Conservation (phyloP, 805 yeast species). For the Yarrowia keelungensis region DNA sequence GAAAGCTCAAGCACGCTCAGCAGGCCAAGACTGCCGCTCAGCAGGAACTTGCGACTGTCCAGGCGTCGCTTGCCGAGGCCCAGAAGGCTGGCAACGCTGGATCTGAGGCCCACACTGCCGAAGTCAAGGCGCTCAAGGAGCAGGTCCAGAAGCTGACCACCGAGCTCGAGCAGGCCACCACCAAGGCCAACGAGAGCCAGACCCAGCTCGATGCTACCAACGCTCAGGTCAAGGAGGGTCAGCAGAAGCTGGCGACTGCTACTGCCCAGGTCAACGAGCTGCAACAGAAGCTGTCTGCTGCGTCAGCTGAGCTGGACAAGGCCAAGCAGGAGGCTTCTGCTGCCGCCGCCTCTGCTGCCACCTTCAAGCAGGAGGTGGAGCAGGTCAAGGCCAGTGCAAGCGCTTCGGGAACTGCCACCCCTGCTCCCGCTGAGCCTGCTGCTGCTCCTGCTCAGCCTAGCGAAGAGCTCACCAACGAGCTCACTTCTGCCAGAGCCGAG, state of each 20-base stretch:
- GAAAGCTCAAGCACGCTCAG: slow-evolving; percentile 29
- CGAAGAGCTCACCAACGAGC: not conserved
- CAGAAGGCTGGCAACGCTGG: slow-evolving; percentile 9
- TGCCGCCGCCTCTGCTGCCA: not conserved
- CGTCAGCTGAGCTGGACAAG: slow-evolving; percentile 8
- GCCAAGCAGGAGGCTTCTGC: slow-evolving; percentile 2
- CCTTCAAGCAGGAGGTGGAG: not conserved
- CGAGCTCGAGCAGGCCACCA: slow-evolving; percentile 27
- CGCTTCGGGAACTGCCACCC: too few relatives aligned
- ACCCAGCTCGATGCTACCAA: slow-evolving; percentile 39
- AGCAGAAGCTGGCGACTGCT: slow-evolving; percentile 44
- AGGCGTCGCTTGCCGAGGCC: slow-evolving; percentile 13
- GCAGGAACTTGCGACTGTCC: slow-evolving; percentile 19
- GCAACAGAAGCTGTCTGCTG: slow-evolving; percentile 40
- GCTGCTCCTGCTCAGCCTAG: not conserved
- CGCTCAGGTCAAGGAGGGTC: slow-evolving; percentile 42
- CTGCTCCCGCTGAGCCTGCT: not conserved
- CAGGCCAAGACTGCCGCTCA: not conserved
- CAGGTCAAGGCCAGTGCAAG: too few relatives aligned
- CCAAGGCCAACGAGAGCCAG: slow-evolving; percentile 39
- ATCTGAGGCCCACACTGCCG: not conserved
- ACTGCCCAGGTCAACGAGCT: slow-evolving; percentile 41
- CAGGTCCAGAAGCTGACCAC: slow-evolving; percentile 3
- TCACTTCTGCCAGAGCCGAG: slow-evolving; percentile 30
- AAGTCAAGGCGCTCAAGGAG: not conserved